Evolutionary conservation across 805 yeast genomes (phyloP).

Genomic region (Kuraishia molischiana): DNA sequence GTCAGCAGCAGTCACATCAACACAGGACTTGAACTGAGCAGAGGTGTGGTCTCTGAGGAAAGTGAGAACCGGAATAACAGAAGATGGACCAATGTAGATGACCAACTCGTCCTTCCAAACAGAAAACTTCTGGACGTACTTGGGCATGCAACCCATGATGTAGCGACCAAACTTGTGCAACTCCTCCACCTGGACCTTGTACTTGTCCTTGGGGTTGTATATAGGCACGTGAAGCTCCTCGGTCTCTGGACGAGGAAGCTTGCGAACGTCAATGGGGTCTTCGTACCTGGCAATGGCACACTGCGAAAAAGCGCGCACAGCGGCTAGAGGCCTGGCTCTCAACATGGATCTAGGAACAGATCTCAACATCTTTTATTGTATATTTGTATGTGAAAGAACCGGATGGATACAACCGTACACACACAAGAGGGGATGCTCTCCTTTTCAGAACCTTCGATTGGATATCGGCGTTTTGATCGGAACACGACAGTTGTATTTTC

Average conservation of each 20-base stretch:
- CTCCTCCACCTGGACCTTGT: slow-evolving; percentile 55
- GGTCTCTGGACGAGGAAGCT: slow-evolving; percentile 1
- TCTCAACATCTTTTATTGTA: neutral
- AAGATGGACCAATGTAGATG: slow-evolving; percentile 66
- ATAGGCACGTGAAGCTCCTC: slow-evolving; percentile 33
- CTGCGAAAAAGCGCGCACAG: neutral
- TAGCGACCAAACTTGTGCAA: slow-evolving; percentile 77
- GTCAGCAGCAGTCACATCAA: slow-evolving; percentile 83
- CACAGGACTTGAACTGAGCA: slow-evolving; percentile 66
- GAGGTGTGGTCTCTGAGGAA: slow-evolving; percentile 74
- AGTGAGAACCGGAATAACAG: slow-evolving; percentile 58
- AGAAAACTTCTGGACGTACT: slow-evolving; percentile 70
- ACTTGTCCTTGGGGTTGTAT: slow-evolving; percentile 72
- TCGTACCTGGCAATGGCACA: neutral
- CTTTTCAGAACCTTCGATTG: neutral
- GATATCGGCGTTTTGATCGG: too few species aligned
- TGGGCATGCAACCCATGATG: slow-evolving; percentile 69
- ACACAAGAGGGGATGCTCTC: neutral
- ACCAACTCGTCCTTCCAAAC: slow-evolving; percentile 90
- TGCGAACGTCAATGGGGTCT: neutral
- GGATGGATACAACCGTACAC: too few species aligned
- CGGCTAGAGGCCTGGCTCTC: neutral
- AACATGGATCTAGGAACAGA: neutral
- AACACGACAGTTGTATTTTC: too few species aligned
- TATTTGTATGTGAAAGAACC: too few species aligned